phyloP scores from a whole-genome alignment of 1,139 yeast genomes.

The Geotrichum siamense region DNA sequence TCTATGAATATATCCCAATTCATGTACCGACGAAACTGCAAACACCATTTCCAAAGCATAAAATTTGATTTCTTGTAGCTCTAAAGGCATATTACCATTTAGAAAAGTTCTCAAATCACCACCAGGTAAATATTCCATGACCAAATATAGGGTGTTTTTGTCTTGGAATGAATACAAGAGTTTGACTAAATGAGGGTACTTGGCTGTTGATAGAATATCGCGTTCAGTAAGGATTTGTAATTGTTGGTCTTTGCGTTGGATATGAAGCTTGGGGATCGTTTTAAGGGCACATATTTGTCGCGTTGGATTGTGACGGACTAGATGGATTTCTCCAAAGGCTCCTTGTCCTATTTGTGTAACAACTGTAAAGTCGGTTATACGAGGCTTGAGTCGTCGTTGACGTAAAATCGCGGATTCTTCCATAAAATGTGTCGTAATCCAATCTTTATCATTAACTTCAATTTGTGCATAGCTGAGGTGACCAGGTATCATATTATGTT shows the following conservation, averaged over 20 bases:
- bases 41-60: slow-evolving; percentile 58
- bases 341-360: slow-evolving; percentile 19
- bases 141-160: slow-evolving; percentile 12
- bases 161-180: slow-evolving; percentile 18
- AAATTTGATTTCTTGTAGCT: slow-evolving; percentile 11
- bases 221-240: slow-evolving; percentile 17
- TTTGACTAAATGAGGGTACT: slow-evolving; percentile 16
- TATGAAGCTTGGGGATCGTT: slow-evolving; percentile 16
- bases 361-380: slow-evolving; percentile 10
- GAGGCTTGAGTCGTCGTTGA: slow-evolving; percentile 14
- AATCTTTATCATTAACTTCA: not conserved
- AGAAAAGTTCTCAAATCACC: slow-evolving; percentile 19
- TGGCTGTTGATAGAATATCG: slow-evolving; percentile 15
- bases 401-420: slow-evolving; percentile 10
- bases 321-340: slow-evolving; percentile 19
- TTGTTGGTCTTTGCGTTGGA: slow-evolving; percentile 15
- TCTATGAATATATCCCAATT: slow-evolving; percentile 76
- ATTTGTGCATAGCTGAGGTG: not conserved
- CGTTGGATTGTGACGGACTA: slow-evolving; percentile 13
- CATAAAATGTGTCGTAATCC: not conserved
- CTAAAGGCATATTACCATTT: slow-evolving; percentile 14
- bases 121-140: slow-evolving; percentile 19
- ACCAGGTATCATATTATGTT: not conserved
- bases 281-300: slow-evolving; percentile 17
- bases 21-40: slow-evolving; percentile 73